These are phyloP conservation scores for Penicillium occitanis DNA, from an alignment of 2,329 filamentous ascomycete species.

Conservation along the genomic window DNA sequence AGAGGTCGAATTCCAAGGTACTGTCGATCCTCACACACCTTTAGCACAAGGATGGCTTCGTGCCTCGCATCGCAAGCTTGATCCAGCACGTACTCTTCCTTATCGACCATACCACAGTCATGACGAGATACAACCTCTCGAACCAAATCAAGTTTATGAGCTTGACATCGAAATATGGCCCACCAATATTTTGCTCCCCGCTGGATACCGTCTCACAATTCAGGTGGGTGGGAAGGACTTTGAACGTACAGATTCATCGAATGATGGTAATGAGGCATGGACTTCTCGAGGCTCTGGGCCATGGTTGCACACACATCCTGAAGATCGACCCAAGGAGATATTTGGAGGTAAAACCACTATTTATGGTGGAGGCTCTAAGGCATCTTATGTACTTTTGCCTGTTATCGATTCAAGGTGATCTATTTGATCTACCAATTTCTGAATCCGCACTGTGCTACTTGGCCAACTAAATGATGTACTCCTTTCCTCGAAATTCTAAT, in stretches of 20 bases:
- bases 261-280: neutral
- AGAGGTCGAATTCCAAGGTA: constrained; percentile 10
- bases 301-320: constrained; percentile 6
- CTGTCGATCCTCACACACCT: constrained; percentile 3
- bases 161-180: constrained; percentile 7
- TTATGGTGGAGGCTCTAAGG: neutral
- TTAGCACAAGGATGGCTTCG: constrained; percentile 14
- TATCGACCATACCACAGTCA: constrained; percentile 17
- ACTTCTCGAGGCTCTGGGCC: neutral
- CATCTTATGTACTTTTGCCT: constrained; percentile 6
- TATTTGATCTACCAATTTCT: neutral
- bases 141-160: constrained; percentile 2
- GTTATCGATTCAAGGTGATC: neutral
- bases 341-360: constrained; percentile 1
- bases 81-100: constrained; percentile 2
- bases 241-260: neutral
- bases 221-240: constrained; percentile 9
- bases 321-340: neutral
- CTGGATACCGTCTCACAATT: neutral
- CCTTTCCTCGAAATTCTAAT: too few species aligned
- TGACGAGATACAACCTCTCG: constrained; percentile 4
- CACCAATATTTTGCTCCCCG: neutral
- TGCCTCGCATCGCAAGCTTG: constrained; percentile 15
- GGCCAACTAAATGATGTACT: too few species aligned
- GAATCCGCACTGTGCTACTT: too few species aligned